phyloP scores from a whole-genome alignment of 805 yeast genomes.

The Candida nanaspora region DNA sequence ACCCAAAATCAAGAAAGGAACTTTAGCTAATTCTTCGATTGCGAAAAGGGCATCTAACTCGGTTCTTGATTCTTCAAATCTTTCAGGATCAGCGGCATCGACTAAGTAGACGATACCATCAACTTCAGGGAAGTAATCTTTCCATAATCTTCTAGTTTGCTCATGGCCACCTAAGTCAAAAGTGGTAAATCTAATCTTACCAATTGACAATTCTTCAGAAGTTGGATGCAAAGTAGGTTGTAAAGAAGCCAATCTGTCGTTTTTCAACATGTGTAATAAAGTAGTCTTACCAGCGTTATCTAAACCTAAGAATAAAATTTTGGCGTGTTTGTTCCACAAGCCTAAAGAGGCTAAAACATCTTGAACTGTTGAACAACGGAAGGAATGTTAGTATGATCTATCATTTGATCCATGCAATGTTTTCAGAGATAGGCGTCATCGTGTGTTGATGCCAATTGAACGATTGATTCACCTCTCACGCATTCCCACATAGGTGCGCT shows the following conservation, averaged over 20 bases:
- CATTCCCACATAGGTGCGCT: too few relatives aligned
- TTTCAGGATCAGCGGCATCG: conserved; percentile 94
- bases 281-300: conserved; percentile 99
- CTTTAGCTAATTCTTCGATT: conserved; percentile 83
- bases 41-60: conserved; percentile 90
- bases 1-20: conserved; percentile 91
- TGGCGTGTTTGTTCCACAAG: conserved; percentile 91
- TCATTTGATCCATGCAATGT: too few relatives aligned
- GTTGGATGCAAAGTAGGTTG: conserved; percentile 99
- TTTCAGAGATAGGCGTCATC: too few relatives aligned
- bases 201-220: conserved; percentile 95
- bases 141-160: conserved; percentile 99
- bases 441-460: too few relatives aligned
- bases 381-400: background rate
- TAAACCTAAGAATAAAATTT: conserved; percentile 88
- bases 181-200: conserved; percentile 93
- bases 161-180: conserved; percentile 98
- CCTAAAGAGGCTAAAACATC: conserved; percentile 76
- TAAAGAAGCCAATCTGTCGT: conserved; percentile 94
- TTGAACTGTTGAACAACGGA: conserved; percentile 51
- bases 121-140: conserved; percentile 98
- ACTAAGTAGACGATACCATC: conserved; percentile 94
- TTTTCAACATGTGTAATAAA: conserved; percentile 74
- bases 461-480: too few relatives aligned
- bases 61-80: conserved; percentile 90